Base-by-base conservation (phyloP, 2,329 filamentous ascomycete species). In the Bipolaris sorokiniana region DNA sequence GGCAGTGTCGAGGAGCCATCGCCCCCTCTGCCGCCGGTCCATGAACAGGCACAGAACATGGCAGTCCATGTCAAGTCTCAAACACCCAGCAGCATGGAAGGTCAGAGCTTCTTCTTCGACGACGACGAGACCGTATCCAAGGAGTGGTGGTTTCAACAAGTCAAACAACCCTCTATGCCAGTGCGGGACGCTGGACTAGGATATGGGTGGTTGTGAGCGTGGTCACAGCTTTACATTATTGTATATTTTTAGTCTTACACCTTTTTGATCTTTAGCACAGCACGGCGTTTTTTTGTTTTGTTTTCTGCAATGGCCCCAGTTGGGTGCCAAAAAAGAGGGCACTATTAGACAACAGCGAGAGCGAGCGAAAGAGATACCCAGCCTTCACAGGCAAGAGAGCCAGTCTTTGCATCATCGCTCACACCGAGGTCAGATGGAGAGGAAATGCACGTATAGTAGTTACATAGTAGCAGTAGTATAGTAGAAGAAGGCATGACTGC, bases 111-210 rank as follows among this genome's bases (percentile, higher is more conserved):
- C 64, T 75, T 78, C 58, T 76, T 76, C 46, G 75, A 76, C 18
- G 74, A 78, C 23, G 73, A 74, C 34, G 74, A 75, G 61, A 70
- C 62, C 5, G 71, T 71, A 48, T 69, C 69, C 38, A 77, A 76
- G 51, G 76, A 78, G 46, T 78, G 76, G 76, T 78, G 76, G 76
- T 78, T 69, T 63, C 73, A 76, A 18, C 75, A 77, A 51, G 51
- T 71, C 48, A 74, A 74, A 67, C 70, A 75, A 50, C 65, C 74
- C 41, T 62, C 70, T 18, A 66, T 74, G 62, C 74, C 74, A 62
- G 73, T 74, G 72, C 75, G 68, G 69, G 73, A 74, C 66, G 63
- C 70, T 62, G 73, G 72, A 20, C 57, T 77, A 37, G 74, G 73
- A 31, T 77, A 76, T 50, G 75, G 70, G 42, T 78, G 76, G 76